A percentile compares a stretch with the other conserved stretches of the same genome.
These are phyloP conservation scores for Calonectria fujianensis DNA, from an alignment of 2,329 filamentous ascomycete genomes.

Conservation along the genomic window DNA sequence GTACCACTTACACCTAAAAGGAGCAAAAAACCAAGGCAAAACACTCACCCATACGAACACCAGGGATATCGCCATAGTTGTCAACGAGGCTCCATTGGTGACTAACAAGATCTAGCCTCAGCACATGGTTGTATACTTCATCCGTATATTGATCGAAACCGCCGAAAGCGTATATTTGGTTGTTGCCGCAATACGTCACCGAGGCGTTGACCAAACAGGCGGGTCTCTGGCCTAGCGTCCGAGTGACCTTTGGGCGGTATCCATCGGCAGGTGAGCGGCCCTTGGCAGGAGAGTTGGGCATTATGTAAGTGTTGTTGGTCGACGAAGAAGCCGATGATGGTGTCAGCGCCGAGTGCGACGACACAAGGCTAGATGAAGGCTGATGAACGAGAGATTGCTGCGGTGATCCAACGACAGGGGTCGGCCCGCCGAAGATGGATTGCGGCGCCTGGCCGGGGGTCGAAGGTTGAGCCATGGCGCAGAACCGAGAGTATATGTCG, in stretches of 20 bases:
- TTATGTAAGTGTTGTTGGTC: constrained; percentile 90
- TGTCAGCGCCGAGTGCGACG: constrained; percentile 52
- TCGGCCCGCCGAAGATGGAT: constrained; percentile 69
- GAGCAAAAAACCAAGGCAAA: not conserved
- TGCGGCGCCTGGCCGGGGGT: constrained; percentile 64
- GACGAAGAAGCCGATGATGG: constrained; percentile 59
- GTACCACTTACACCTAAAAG: not conserved
- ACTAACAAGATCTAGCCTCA: constrained; percentile 89
- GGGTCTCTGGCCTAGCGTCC: constrained; percentile 86
- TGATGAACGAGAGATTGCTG: constrained; percentile 55
- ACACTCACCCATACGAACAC: constrained; percentile 91
- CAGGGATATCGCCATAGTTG: constrained; percentile 98
- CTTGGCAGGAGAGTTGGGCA: constrained; percentile 89
- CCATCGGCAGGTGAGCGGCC: constrained; percentile 79
- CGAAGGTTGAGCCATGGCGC: constrained; percentile 67
- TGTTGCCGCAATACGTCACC: constrained; percentile 98
- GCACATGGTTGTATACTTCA: constrained; percentile 98
- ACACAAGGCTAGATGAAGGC: constrained; percentile 53
- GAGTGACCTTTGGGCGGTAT: constrained; percentile 89
- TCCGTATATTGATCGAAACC: constrained; percentile 99
- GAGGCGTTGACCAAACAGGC: constrained; percentile 98
- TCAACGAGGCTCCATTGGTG: constrained; percentile 97
- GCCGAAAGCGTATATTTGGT: constrained; percentile 98
- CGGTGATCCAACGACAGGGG: constrained; percentile 52
- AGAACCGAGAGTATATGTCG: constrained; percentile 43